Base-by-base conservation (phyloP, 371 early-diverging fungal species). In the Encephalitozoon cuniculi region DNA sequence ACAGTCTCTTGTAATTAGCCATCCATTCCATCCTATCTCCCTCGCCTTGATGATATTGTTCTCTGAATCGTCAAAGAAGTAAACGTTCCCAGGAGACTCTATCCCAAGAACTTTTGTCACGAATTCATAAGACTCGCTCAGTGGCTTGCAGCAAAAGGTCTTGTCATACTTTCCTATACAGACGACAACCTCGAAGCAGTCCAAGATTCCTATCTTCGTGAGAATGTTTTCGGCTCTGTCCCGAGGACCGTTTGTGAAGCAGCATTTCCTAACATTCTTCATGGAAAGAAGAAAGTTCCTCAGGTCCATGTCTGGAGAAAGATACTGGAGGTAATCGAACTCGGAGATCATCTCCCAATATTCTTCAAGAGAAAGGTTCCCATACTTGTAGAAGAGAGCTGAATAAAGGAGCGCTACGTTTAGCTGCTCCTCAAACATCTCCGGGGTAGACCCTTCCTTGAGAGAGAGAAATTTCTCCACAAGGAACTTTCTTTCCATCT, bases 41-140 rank as follows among this genome's bases (percentile, higher is more conserved):
- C 12, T 55, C 7, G 76, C 80, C 18, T 11, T 44, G 5, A 39
- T 6, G 21, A 80, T 68, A 52, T 80, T 80, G 2, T 15, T 72
- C 1, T 52, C 12, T 0, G 64, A 34, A 54, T 80, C 80, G 39
- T 80, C 80, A 51, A 80, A 77, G 39, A 80, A 80, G 37, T 59
- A 63, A 23, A 80, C 55, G 37, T 74, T 71, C 34, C 54, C 43
- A 43, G 28, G 39, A 21, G 25, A 25, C n/a, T 52, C 40, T 52
- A 76, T 71, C 21, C 51, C 41, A 12, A 80, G 46, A 32, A 54
- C 46, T 3, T 65, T 40, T 41, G 64, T 59, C 5, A 80, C 73
- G 68, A 80, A 80, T 11, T 73, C 40, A 74, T 63, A 80, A n/a
- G 71, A 43, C 21, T 65, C 11, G 3, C 46, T 1, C n/a, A 37